Evolutionary conservation across 2,329 filamentous ascomycete genomes (phyloP).

Genomic region (Trichoderma oligosporum): DNA sequence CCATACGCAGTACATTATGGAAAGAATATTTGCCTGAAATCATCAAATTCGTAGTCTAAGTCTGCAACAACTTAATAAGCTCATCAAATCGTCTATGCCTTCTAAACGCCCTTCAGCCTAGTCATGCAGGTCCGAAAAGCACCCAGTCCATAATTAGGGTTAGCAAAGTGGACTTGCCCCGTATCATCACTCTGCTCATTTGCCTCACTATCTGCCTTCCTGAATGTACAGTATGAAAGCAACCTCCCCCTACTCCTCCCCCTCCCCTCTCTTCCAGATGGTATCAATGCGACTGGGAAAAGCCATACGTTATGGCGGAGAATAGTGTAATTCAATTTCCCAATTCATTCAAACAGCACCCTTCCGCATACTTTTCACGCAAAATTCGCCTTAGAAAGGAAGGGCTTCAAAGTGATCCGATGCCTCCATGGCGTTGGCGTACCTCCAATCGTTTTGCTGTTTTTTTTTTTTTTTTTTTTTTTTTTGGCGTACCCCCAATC

Average conservation of each 20-base stretch:
- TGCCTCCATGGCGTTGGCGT: background rate
- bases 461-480: background rate
- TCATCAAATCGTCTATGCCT: constrained; percentile 40
- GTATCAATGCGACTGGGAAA: constrained; percentile 24
- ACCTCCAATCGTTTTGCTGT: background rate
- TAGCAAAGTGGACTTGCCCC: constrained; percentile 18
- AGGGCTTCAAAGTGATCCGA: background rate
- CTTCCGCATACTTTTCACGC: constrained; percentile 22
- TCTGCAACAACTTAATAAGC: constrained; percentile 28
- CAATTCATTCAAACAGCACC: constrained; percentile 19
- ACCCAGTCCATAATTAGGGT: constrained; percentile 19
- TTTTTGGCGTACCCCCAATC: too few relatives aligned
- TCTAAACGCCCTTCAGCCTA: constrained; percentile 37
- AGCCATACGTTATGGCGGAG: constrained; percentile 17
- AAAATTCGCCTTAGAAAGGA: background rate
- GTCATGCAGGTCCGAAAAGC: constrained; percentile 31
- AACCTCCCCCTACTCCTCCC: too few relatives aligned
- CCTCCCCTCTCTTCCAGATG: constrained; percentile 3
- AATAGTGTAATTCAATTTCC: constrained; percentile 16
- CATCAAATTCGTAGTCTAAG: constrained; percentile 25
- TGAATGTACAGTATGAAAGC: constrained; percentile 5
- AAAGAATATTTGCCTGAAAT: constrained; percentile 6
- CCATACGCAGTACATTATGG: background rate
- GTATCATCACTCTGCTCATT: constrained; percentile 11
- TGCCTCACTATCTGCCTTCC: background rate